A percentile compares a stretch with the other conserved stretches of the same genome.
phyloP scores from a whole-genome alignment of 176 grass and related monocot species.

The bread wheat (Triticum aestivum) region DNA sequence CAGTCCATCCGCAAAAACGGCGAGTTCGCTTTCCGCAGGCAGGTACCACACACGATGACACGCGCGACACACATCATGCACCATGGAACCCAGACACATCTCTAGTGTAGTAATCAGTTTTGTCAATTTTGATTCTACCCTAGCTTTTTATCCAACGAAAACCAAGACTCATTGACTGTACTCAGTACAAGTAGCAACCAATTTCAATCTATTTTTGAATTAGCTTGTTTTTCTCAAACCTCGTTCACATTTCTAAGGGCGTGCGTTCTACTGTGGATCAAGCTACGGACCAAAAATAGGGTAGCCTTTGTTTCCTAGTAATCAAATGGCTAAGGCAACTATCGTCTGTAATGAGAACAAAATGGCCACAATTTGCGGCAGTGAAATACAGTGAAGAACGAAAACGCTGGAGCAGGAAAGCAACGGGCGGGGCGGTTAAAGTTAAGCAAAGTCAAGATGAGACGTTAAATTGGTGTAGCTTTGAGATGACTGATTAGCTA shows the following conservation, averaged over 20 bases:
- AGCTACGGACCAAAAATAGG: no score
- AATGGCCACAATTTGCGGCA: not conserved
- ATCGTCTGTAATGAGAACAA: not conserved
- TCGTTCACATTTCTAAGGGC: not conserved
- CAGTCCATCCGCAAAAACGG: conserved; percentile 1
- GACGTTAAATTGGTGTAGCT: not conserved
- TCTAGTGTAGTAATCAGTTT: not conserved
- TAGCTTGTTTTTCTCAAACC: not conserved
- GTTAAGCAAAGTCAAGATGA: not conserved
- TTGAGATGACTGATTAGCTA: not conserved
- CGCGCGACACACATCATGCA: not conserved
- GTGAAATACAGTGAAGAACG: not conserved
- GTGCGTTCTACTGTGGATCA: not conserved
- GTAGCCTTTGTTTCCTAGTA: not conserved
- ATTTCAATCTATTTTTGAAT: not conserved
- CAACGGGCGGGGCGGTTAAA: not conserved
- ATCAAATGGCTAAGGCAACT: not conserved
- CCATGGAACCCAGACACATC: not conserved
- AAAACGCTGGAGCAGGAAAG: not conserved
- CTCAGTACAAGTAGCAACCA: not conserved
- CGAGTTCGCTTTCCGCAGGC: not conserved
- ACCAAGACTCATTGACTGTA: no score
- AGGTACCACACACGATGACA: not conserved
- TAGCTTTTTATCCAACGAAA: no score
- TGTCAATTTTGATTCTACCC: not conserved